Percentiles rank a stretch among this genome's conserved stretches.
Conservation (phyloP, 1,139 yeast species). For the Kodamaea suecica region DNA sequence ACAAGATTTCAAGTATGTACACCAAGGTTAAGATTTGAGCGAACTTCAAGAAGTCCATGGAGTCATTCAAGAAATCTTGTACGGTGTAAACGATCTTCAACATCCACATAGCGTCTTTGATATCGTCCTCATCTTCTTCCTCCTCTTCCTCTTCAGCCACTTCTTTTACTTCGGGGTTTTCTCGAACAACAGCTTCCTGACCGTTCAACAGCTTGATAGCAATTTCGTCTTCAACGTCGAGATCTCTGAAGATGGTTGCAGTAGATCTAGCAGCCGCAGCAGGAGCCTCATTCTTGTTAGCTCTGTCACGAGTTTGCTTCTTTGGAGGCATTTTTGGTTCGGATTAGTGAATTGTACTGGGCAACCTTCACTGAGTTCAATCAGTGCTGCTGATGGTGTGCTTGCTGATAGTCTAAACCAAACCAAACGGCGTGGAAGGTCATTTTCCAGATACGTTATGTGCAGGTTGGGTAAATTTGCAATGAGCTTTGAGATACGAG, state of each 20-base stretch:
- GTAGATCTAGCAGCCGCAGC: slow-evolving; percentile 10
- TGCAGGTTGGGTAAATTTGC: not conserved
- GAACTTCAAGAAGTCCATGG: slow-evolving; percentile 29
- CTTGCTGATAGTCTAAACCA: not conserved
- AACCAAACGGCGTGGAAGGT: no score
- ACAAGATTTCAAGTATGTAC: slow-evolving; percentile 32
- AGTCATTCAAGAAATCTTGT: slow-evolving; percentile 41
- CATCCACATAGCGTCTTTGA: slow-evolving; percentile 10
- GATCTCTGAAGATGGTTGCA: slow-evolving; percentile 11
- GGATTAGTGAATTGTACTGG: not conserved
- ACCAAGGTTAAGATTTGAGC: slow-evolving; percentile 33
- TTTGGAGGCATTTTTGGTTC: slow-evolving; percentile 4
- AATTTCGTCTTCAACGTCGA: slow-evolving; percentile 1
- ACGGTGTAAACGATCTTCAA: slow-evolving; percentile 22
- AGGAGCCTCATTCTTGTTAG: not conserved
- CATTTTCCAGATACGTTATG: not conserved
- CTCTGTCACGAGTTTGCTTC: slow-evolving; percentile 4
- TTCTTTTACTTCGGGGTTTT: not conserved
- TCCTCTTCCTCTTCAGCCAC: not conserved
- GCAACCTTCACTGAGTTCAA: no score
- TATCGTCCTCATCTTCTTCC: slow-evolving; percentile 13
- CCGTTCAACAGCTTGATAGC: not conserved
- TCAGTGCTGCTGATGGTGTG: no score
- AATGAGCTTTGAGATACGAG: no score
- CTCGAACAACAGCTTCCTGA: not conserved